A percentile compares a stretch with the other conserved stretches of the same genome.
phyloP scores from a whole-genome alignment of 345 rosid genomes.

The Arabis hirsuta region DNA sequence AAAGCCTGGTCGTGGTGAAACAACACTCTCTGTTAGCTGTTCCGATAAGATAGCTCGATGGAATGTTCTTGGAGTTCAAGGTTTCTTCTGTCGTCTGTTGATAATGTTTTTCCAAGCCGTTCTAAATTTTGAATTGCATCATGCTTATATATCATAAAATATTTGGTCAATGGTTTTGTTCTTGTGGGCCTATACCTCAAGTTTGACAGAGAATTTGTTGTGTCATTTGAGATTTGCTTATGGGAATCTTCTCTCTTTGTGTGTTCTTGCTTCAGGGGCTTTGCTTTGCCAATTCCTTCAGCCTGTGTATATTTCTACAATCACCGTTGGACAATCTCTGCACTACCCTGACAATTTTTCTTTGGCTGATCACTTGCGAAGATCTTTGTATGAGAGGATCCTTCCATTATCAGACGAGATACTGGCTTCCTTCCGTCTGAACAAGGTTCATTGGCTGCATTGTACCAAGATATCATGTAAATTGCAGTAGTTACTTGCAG shows the following conservation, averaged over 20 bases:
- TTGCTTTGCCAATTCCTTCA: slow-evolving; percentile 70
- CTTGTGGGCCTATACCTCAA: slow-evolving; percentile 12
- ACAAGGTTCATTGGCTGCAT: slow-evolving; percentile 58
- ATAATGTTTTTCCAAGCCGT: slow-evolving; percentile 6
- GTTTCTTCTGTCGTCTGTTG: slow-evolving; percentile 44
- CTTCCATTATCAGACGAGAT: slow-evolving; percentile 51
- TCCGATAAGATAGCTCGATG: slow-evolving; percentile 91
- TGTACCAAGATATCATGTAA: slow-evolving; percentile 18
- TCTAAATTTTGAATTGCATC: slow-evolving; percentile 4
- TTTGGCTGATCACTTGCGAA: slow-evolving; percentile 55
- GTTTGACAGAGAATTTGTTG: neutral
- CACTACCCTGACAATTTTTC: slow-evolving; percentile 45
- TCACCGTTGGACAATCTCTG: slow-evolving; percentile 68
- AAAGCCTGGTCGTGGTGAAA: slow-evolving; percentile 96
- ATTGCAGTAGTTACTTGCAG: slow-evolving; percentile 14
- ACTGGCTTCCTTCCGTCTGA: slow-evolving; percentile 53
- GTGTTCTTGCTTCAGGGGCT: slow-evolving; percentile 62
- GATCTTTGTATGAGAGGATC: slow-evolving; percentile 61
- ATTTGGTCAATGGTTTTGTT: neutral
- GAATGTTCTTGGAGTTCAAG: slow-evolving; percentile 95
- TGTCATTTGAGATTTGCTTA: slow-evolving; percentile 22
- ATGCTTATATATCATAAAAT: neutral
- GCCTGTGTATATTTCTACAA: slow-evolving; percentile 77
- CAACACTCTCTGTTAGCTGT: slow-evolving; percentile 90
- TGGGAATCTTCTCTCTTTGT: slow-evolving; percentile 25